phyloP scores from a whole-genome alignment of 768 basidiomycete species.

The Naematelia encephala region DNA sequence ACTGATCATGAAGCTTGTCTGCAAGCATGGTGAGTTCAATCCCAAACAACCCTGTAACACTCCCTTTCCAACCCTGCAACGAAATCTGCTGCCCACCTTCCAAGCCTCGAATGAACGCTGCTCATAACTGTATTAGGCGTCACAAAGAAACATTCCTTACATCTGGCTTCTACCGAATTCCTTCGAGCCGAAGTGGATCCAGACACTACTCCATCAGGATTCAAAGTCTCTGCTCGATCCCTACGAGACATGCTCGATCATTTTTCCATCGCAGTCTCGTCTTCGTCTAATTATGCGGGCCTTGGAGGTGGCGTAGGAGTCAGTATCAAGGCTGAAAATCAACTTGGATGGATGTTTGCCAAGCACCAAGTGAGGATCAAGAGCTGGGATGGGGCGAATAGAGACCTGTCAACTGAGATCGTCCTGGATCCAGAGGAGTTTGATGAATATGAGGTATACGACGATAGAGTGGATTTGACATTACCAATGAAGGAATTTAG shows the following conservation, averaged over 20 bases:
- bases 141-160: conserved; percentile 47
- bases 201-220: conserved; percentile 36
- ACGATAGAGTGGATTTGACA: conserved; percentile 38
- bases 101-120: no score
- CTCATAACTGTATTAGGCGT: conserved; percentile 31
- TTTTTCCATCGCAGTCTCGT: conserved; percentile 30
- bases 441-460: conserved; percentile 39
- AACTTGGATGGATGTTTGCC: conserved; percentile 48
- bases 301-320: conserved; percentile 2
- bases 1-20: conserved; percentile 43
- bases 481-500: conserved; percentile 50
- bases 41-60: neutral
- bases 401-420: conserved; percentile 42
- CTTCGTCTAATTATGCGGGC: neutral
- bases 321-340: conserved; percentile 26
- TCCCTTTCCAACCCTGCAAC: no score
- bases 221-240: conserved; percentile 36
- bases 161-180: conserved; percentile 41
- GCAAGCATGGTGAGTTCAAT: conserved; percentile 44
- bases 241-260: conserved; percentile 49
- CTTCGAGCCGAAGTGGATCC: conserved; percentile 45
- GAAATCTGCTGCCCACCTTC: no score
- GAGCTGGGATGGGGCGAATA: conserved; percentile 40
- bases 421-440: conserved; percentile 42
- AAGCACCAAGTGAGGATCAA: conserved; percentile 41